These are phyloP conservation scores for Globisporangium alternatum DNA, from an alignment of 352 stramenopile genomes.

Conservation along the genomic window DNA sequence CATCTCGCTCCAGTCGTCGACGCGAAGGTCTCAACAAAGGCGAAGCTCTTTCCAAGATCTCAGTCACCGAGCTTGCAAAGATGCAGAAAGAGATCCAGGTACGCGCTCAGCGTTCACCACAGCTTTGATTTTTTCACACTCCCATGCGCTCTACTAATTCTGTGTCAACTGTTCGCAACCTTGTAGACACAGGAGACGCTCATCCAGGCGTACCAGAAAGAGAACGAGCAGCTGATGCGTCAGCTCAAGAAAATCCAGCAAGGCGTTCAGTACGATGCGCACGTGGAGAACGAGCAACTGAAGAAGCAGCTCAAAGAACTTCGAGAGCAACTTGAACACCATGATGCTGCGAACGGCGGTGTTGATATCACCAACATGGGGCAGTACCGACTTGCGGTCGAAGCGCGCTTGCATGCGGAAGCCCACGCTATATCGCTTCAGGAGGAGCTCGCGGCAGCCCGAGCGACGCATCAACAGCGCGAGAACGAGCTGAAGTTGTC, in stretches of 20 bases:
- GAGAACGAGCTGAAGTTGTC: constrained; percentile 72
- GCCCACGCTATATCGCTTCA: constrained; percentile 44
- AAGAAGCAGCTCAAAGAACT: constrained; percentile 42
- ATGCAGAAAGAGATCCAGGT: constrained; percentile 64
- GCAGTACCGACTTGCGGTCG: constrained; percentile 52
- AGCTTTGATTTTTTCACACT: neutral
- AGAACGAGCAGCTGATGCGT: constrained; percentile 83
- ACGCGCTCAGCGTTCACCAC: neutral
- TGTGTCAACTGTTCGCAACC: neutral
- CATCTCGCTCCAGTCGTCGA: neutral
- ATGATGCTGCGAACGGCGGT: constrained; percentile 3
- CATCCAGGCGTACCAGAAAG: constrained; percentile 76
- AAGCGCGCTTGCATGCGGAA: constrained; percentile 62
- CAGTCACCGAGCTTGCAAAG: constrained; percentile 15
- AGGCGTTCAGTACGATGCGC: constrained; percentile 65
- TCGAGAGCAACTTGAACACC: constrained; percentile 27
- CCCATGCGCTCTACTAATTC: neutral
- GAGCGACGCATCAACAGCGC: constrained; percentile 37
- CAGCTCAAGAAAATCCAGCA: constrained; percentile 66
- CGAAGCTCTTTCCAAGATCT: neutral
- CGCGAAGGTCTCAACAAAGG: neutral
- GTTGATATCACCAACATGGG: constrained; percentile 33
- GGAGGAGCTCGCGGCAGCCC: constrained; percentile 49
- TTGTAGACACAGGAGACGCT: constrained; percentile 65
- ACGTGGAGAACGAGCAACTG: constrained; percentile 72